Base-by-base conservation (phyloP, 208 protist genomes). In the Crithidia sp. region DNA sequence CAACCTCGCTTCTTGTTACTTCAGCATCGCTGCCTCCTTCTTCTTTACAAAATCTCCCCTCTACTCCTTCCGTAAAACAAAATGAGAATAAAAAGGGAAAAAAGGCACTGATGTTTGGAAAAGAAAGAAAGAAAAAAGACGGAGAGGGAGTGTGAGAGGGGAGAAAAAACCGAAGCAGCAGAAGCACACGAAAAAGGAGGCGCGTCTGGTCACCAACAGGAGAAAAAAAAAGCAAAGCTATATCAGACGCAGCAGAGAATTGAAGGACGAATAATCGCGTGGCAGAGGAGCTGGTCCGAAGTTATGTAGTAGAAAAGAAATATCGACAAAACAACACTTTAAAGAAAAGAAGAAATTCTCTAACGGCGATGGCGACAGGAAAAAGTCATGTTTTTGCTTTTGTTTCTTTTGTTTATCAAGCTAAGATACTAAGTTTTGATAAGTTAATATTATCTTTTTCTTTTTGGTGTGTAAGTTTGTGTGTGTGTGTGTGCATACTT, bases 81-180 rank as follows among this genome's bases (percentile, higher is more conserved):
- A 36, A 16, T 0, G 8, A 58, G 28, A 58, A 17, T 12, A 39
- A 58, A 17, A 58, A 37, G 2, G 16, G 16, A 58, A 39, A 64
- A 12, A 55, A 54, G 14, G 62, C 10, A 37, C 16, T 8, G 19
- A 45, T 50, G 6, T 40, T 17, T 17, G 6, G 14, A 5, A 53
- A 53, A 41, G 8, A 8, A 53, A 65, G 59, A 52, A 65, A 53
- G n/a, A 28, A 39, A 17, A 67, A 67, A 55, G 17, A 52, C 16
- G 39, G 41, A 67, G 59, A 64, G 28, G 28, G 28, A 28, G 28
- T 28, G 28, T 28, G 28, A 28, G 28, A 28, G 0, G 28, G 28
- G 28, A 36, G n/a, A 64, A 49, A 44, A 17, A 3, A 62, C 28
- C 28, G 28, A 28, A 28, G 28, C 28, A 28, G 28, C 28, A 28